phyloP scores from a whole-genome alignment of 352 stramenopile species.

The Phytopythium kandeliae region DNA sequence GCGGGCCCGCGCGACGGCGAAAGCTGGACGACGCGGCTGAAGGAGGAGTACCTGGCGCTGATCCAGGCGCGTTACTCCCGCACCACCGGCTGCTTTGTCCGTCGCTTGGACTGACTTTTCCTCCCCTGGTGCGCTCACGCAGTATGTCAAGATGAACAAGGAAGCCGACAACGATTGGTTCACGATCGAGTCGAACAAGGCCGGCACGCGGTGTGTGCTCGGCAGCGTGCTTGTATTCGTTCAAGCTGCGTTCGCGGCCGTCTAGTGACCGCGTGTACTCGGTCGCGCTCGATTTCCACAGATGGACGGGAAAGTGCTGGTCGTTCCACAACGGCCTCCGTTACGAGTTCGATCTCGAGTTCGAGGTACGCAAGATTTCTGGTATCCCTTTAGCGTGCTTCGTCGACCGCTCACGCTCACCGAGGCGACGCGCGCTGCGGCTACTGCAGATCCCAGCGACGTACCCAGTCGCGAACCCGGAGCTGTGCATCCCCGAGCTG shows the following conservation, averaged over 20 bases:
- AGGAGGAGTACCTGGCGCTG: conserved; percentile 84
- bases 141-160: conserved; percentile 90
- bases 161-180: conserved; percentile 89
- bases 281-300: background rate
- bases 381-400: background rate
- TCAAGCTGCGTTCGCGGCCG: background rate
- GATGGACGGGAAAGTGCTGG: conserved; percentile 87
- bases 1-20: conserved; percentile 76
- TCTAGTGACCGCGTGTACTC: conserved; percentile 1
- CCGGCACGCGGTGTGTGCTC: conserved; percentile 44
- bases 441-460: conserved; percentile 54
- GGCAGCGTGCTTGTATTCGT: background rate
- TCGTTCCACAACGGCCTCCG: conserved; percentile 80
- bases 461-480: conserved; percentile 77
- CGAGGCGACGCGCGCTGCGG: background rate
- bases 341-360: conserved; percentile 86
- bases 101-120: background rate
- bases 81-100: background rate
- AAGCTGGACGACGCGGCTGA: conserved; percentile 75
- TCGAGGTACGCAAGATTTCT: conserved; percentile 33
- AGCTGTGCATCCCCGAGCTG: conserved; percentile 83
- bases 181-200: conserved; percentile 82
- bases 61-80: conserved; percentile 41
- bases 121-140: background rate
- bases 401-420: background rate